A percentile compares a stretch with the other conserved stretches of the same genome.
phyloP scores from a whole-genome alignment of 2,329 filamentous ascomycete species.

The Cladosporium velox region DNA sequence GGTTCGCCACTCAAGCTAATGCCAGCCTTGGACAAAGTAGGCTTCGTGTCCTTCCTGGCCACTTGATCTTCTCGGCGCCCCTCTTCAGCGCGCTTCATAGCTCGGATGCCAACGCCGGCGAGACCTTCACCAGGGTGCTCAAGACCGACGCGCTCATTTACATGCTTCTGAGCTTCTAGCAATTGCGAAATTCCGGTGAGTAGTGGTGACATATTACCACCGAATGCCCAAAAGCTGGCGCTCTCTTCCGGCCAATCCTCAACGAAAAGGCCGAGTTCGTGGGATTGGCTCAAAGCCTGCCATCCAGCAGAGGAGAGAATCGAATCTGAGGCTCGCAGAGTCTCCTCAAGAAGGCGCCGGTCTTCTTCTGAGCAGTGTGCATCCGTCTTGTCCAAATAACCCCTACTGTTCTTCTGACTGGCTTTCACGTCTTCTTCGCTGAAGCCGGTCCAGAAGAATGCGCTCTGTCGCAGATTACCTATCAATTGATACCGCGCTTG shows the following conservation, averaged over 20 bases:
- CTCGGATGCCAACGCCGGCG: slow-evolving; percentile 34
- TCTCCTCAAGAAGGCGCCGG: slow-evolving; percentile 59
- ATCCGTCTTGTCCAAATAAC: slow-evolving; percentile 66
- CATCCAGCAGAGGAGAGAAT: slow-evolving; percentile 65
- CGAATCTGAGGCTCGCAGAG: slow-evolving; percentile 64
- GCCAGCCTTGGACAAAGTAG: slow-evolving; percentile 38
- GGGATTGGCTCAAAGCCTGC: slow-evolving; percentile 65
- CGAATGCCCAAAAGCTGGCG: slow-evolving; percentile 67
- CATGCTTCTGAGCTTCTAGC: slow-evolving; percentile 56
- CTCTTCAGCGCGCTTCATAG: slow-evolving; percentile 27
- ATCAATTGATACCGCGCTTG: slow-evolving; percentile 69
- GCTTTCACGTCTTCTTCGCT: slow-evolving; percentile 62
- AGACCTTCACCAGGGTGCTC: slow-evolving; percentile 37
- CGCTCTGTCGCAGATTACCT: slow-evolving; percentile 76
- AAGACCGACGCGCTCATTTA: slow-evolving; percentile 42
- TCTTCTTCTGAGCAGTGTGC: slow-evolving; percentile 64
- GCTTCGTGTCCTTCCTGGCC: slow-evolving; percentile 24
- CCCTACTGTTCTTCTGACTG: slow-evolving; percentile 65
- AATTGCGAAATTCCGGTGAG: slow-evolving; percentile 61
- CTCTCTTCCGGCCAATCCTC: slow-evolving; percentile 64
- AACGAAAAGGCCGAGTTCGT: slow-evolving; percentile 77
- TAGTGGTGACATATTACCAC: slow-evolving; percentile 43
- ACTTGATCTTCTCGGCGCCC: slow-evolving; percentile 27
- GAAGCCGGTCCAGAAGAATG: slow-evolving; percentile 84
- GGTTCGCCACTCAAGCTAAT: slow-evolving; percentile 44